These are phyloP conservation scores for Zygnema circumcarinatum DNA, from an alignment of 139 green algal species.

Conservation along the genomic window DNA sequence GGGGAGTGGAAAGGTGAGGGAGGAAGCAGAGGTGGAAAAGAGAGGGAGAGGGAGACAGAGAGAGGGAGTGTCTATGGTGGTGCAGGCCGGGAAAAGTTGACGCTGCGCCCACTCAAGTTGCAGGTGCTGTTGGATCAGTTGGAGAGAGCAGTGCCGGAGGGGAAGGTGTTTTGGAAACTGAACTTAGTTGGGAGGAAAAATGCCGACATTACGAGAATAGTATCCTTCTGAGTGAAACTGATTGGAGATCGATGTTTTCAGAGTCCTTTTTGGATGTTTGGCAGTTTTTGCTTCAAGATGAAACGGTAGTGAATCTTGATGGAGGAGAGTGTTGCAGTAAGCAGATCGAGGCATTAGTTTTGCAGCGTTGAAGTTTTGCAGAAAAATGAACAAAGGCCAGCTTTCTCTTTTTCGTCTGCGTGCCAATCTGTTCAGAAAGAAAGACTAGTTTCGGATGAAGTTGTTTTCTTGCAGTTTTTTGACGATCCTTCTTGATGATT, in stretches of 20 bases:
- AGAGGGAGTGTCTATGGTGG: neutral
- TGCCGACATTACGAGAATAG: conserved; percentile 22
- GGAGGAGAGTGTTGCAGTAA: neutral
- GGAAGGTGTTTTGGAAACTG: too few species aligned
- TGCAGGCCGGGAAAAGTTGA: neutral
- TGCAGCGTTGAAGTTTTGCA: neutral
- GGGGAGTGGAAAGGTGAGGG: neutral
- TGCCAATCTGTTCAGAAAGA: neutral
- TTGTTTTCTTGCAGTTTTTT: neutral
- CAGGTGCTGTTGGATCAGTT: too few species aligned
- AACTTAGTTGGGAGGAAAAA: too few species aligned
- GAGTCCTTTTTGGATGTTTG: neutral
- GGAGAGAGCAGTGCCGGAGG: too few species aligned
- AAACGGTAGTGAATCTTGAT: too few species aligned
- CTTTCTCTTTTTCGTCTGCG: neutral
- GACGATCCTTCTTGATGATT: neutral
- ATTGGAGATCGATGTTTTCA: neutral
- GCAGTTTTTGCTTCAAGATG: neutral
- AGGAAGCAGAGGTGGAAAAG: neutral
- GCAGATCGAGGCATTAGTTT: neutral
- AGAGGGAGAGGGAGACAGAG: neutral
- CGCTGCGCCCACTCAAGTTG: too few species aligned
- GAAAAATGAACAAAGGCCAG: neutral
- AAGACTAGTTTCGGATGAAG: neutral
- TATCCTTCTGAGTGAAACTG: neutral